Percentiles rank a stretch among this genome's conserved stretches.
phyloP scores from a whole-genome alignment of 179 eudicot genomes.

The Beta corolliflora region DNA sequence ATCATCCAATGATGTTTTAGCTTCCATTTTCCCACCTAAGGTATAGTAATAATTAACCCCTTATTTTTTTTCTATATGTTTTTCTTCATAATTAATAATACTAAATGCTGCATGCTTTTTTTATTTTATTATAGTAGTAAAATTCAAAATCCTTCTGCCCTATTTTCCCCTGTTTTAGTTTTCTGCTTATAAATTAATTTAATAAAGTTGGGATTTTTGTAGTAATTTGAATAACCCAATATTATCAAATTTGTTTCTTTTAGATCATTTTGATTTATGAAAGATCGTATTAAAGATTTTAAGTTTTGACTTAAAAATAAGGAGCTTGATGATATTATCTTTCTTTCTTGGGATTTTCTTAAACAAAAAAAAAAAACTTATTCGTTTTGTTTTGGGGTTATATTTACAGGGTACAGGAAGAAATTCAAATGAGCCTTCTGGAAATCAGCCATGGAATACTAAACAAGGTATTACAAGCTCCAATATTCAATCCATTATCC shows the following conservation, averaged over 20 bases:
- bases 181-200: not conserved
- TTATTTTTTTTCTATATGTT: not conserved
- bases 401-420: slow-evolving; percentile 25
- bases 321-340: not conserved
- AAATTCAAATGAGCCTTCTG: slow-evolving; percentile 35
- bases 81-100: not conserved
- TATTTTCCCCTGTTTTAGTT: slow-evolving; percentile 10
- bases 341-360: no score
- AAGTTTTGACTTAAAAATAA: not conserved
- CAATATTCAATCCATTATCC: not conserved
- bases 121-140: not conserved
- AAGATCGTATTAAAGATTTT: no score
- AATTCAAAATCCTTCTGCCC: not conserved
- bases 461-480: slow-evolving; percentile 33
- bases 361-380: not conserved
- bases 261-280: no score
- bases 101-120: not conserved
- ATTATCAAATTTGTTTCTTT: no score
- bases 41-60: slow-evolving; percentile 14
- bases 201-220: not conserved
- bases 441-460: slow-evolving; percentile 36
- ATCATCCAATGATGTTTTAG: slow-evolving; percentile 37
- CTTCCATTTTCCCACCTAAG: slow-evolving; percentile 48
- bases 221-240: not conserved
- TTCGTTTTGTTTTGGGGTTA: not conserved